Base-by-base conservation (phyloP, 2,329 filamentous ascomycete genomes). In the Colletotrichum karsti region DNA sequence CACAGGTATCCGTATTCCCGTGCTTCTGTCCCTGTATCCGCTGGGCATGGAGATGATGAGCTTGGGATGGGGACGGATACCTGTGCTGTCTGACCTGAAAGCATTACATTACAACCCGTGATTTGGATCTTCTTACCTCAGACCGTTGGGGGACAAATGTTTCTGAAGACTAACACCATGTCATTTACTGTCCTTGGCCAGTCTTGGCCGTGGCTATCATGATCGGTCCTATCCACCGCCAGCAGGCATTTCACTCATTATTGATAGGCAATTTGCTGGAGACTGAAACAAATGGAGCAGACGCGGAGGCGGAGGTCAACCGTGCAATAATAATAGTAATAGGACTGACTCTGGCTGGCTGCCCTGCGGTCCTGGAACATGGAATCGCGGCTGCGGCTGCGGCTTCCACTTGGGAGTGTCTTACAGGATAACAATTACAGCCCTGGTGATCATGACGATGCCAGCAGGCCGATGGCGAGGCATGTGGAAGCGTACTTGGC, bases 101-200 rank as follows among this genome's bases (percentile, higher is more conserved):
- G 22, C 20, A 63, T 57, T 55, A 50, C 57, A 24, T 9, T 7
- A 30, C 35, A n/a, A 28, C 18, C 54, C 24, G 13, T 54, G 28
- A 48, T 33, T 41, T 53, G 44, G 35, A 58, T 67, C 53, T 64
- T 64, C 59, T 50, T 37, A 64, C 64, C 60, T 67, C 60, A 57
- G 53, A 62, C 39, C 44, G 53, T 55, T 33, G 26, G 39, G 46
- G 20, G 22, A 53, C 15, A 20, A 18, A 35, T 33, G 33, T 53
- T 48, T 39, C 26, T 53, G 28, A 26, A 64, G 39, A 42, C 46
- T 51, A 64, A 64, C 3, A 20, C 30, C 20, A 46, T 15, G 39
- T 39, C 41, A 48, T 61, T 54, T 48, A 15, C 20, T 54, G 28
- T 30, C 8, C 63, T 63, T 63, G 53, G 46, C 64, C 39, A 18